phyloP scores from a whole-genome alignment of 306 rosid species.

The Alnus glutinosa region DNA sequence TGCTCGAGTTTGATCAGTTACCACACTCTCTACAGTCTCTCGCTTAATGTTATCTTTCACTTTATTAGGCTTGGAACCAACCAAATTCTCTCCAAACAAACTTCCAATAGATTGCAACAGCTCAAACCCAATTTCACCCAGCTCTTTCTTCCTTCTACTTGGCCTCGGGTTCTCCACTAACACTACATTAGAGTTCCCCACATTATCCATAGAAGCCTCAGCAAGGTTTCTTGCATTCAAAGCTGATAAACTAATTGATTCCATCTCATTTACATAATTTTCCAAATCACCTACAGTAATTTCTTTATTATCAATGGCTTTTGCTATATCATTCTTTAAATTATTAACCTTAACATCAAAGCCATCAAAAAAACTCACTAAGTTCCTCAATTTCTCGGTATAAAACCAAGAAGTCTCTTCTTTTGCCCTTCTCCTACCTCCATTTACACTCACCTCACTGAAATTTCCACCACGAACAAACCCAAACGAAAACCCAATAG shows the following conservation, averaged over 20 bases:
- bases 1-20: constrained; percentile 39
- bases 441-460: constrained; percentile 44
- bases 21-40: constrained; percentile 33
- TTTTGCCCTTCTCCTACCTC: constrained; percentile 51
- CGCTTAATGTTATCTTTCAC: constrained; percentile 45
- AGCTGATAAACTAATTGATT: constrained; percentile 39
- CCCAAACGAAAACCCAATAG: constrained; percentile 70
- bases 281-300: constrained; percentile 59
- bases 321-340: constrained; percentile 56
- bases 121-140: constrained; percentile 53
- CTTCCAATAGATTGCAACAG: constrained; percentile 57
- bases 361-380: constrained; percentile 56
- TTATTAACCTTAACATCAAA: constrained; percentile 44
- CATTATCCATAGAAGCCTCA: constrained; percentile 40
- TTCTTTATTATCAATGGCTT: constrained; percentile 54
- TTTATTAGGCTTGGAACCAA: constrained; percentile 46
- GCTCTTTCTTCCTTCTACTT: constrained; percentile 59
- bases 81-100: constrained; percentile 57
- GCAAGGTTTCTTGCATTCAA: constrained; percentile 51
- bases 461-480: constrained; percentile 52
- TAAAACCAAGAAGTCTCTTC: constrained; percentile 45
- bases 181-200: constrained; percentile 43
- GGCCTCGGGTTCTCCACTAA: constrained; percentile 52
- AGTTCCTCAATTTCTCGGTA: constrained; percentile 51
- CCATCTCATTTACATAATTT: constrained; percentile 52